phyloP scores from a whole-genome alignment of 2,329 filamentous ascomycete species.

The Ceratocystis diversiconidia region DNA sequence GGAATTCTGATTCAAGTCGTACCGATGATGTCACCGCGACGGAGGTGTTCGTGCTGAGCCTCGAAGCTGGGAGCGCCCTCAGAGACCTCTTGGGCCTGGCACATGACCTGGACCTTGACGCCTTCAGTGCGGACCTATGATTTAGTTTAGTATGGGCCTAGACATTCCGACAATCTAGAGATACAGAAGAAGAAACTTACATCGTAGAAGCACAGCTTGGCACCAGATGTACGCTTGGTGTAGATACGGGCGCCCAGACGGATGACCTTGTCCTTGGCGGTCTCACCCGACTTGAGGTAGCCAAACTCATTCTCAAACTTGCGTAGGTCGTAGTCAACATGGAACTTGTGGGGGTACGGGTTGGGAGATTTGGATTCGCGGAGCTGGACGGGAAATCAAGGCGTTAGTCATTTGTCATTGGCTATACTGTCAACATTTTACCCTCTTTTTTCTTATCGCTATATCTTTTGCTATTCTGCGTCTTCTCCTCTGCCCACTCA shows the following conservation, averaged over 20 bases:
- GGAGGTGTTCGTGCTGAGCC: conserved; percentile 76
- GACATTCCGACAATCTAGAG: not conserved
- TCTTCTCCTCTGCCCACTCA: not conserved
- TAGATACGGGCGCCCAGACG: conserved; percentile 77
- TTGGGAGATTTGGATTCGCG: conserved; percentile 60
- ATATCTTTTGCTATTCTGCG: not conserved
- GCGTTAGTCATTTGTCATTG: not conserved
- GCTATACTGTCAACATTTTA: no score
- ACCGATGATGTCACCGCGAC: conserved; percentile 86
- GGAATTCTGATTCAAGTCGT: conserved; percentile 4
- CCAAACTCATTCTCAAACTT: conserved; percentile 68
- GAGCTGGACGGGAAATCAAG: conserved; percentile 28
- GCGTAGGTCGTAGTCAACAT: conserved; percentile 67
- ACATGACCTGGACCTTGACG: conserved; percentile 76
- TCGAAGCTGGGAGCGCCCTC: conserved; percentile 57
- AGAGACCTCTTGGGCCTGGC: conserved; percentile 65
- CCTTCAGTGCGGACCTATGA: conserved; percentile 39
- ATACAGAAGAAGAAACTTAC: conserved; percentile 20
- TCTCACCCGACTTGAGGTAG: conserved; percentile 76
- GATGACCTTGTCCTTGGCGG: conserved; percentile 59
- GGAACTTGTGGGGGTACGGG: conserved; percentile 87
- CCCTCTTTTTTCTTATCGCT: not conserved
- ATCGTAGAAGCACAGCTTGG: conserved; percentile 87
- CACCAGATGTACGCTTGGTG: conserved; percentile 66
- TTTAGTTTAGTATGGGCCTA: not conserved